Evolutionary conservation across 495 filamentous ascomycete genomes (phyloP).

Genomic region (Penicillium simplicissimum): DNA sequence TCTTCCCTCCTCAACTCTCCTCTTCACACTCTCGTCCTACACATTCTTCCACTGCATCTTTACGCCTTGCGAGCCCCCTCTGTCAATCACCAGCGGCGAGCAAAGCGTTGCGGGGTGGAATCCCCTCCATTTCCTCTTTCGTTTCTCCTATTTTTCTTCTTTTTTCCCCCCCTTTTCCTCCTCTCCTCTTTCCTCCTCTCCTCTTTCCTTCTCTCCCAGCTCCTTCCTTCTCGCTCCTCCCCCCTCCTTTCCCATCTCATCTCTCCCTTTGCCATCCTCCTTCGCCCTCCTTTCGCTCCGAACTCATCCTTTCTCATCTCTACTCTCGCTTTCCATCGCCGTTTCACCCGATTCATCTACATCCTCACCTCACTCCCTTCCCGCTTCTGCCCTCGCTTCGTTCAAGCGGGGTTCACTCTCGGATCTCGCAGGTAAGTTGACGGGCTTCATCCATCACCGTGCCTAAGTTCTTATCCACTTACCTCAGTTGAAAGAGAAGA

Average conservation of each 20-base stretch:
- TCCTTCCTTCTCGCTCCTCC: background rate
- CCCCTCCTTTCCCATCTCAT: background rate
- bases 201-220: background rate
- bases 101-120: too few species aligned
- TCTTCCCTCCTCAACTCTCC: background rate
- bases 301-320: background rate
- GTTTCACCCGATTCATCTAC: constrained; percentile 4
- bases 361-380: constrained; percentile 28
- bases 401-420: background rate
- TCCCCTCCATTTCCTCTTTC: background rate
- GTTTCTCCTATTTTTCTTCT: background rate
- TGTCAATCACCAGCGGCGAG: too few species aligned
- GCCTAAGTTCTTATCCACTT: too few species aligned
- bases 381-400: constrained; percentile 25
- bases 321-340: constrained; percentile 21
- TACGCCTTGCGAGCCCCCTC: background rate
- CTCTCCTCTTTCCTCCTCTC: constrained; percentile 1
- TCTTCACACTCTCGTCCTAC: background rate
- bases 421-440: background rate
- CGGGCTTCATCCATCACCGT: background rate
- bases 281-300: background rate
- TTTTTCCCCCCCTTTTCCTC: background rate
- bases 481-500: too few species aligned
- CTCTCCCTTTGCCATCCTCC: background rate
- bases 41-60: background rate